Percentiles rank a stretch among this genome's conserved stretches.
These are phyloP conservation scores for Ceratobasidium papillatum DNA, from an alignment of 1,284 basidiomycete species.

Conservation along the genomic window DNA sequence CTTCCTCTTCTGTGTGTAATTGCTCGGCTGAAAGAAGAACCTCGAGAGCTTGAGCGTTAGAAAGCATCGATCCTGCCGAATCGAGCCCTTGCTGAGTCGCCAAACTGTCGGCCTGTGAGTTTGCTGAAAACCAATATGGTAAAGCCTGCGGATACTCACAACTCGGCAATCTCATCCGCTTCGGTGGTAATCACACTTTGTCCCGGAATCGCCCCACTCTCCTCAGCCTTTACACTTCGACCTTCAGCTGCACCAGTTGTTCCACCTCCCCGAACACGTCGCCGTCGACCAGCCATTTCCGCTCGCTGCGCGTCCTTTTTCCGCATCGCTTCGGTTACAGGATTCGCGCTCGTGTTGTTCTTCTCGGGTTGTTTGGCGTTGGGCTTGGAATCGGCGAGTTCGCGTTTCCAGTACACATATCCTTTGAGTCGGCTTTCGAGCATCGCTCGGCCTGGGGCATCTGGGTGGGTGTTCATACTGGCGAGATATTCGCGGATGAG, in stretches of 20 bases:
- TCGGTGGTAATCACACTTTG: constrained; percentile 62
- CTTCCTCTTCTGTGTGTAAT: constrained; percentile 66
- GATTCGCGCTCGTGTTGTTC: constrained; percentile 44
- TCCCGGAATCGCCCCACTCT: constrained; percentile 50
- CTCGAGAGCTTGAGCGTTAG: constrained; percentile 39
- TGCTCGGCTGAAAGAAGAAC: constrained; percentile 23
- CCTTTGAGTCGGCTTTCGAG: constrained; percentile 76
- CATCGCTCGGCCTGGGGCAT: constrained; percentile 73
- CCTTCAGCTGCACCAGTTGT: constrained; percentile 52
- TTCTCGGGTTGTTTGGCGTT: background rate
- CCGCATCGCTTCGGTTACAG: constrained; percentile 72
- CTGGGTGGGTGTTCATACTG: constrained; percentile 66
- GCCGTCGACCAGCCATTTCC: constrained; percentile 62
- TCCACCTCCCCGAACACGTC: constrained; percentile 71
- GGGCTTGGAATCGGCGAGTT: constrained; percentile 56
- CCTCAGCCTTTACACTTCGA: constrained; percentile 46
- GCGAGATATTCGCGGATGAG: constrained; percentile 82
- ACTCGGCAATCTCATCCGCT: constrained; percentile 63
- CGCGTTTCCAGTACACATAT: constrained; percentile 86
- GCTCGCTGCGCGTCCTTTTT: constrained; percentile 74
- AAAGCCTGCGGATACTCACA: constrained; percentile 58
- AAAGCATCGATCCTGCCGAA: constrained; percentile 32
- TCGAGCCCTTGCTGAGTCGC: constrained; percentile 39
- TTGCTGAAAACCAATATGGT: background rate
- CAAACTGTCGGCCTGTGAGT: constrained; percentile 12